A percentile compares a stretch with the other conserved stretches of the same genome.
These are phyloP conservation scores for Metarhizium rileyi DNA, from an alignment of 2,329 filamentous ascomycete genomes.

Conservation along the genomic window DNA sequence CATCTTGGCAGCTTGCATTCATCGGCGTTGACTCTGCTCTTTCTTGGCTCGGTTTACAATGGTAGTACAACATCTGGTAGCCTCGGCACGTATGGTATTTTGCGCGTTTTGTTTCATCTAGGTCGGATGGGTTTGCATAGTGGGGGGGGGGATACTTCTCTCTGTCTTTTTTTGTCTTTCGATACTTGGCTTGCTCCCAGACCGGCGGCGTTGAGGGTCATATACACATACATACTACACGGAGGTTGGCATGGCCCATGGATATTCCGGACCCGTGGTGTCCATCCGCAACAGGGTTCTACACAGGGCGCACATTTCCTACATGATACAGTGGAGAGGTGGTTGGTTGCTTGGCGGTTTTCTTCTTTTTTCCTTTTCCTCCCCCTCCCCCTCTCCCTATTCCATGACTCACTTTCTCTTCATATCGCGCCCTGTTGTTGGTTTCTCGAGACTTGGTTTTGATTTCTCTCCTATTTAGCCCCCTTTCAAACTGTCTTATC, in stretches of 20 bases:
- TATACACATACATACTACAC: constrained; percentile 2
- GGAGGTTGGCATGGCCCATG: neutral
- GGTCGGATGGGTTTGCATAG: neutral
- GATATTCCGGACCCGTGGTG: neutral
- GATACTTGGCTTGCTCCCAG: neutral
- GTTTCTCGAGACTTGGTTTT: neutral
- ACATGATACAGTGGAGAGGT: constrained; percentile 8
- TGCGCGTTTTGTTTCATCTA: neutral
- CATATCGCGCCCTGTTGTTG: neutral
- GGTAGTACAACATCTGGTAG: neutral
- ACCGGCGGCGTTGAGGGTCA: constrained; percentile 7
- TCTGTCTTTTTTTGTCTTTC: neutral
- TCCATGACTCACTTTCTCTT: neutral
- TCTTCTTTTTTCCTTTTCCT: neutral
- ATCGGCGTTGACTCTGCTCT: constrained; percentile 8
- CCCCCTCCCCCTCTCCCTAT: neutral
- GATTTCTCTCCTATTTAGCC: neutral
- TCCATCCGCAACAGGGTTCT: constrained; percentile 3
- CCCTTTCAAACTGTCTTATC: neutral
- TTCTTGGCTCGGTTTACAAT: neutral
- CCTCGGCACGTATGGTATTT: neutral
- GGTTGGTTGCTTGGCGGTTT: neutral
- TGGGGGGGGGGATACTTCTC: neutral
- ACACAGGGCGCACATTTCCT: constrained; percentile 2
- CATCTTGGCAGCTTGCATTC: constrained; percentile 9